Base-by-base conservation (phyloP, 164 flowering plant species). In the Berberis vulgaris region DNA sequence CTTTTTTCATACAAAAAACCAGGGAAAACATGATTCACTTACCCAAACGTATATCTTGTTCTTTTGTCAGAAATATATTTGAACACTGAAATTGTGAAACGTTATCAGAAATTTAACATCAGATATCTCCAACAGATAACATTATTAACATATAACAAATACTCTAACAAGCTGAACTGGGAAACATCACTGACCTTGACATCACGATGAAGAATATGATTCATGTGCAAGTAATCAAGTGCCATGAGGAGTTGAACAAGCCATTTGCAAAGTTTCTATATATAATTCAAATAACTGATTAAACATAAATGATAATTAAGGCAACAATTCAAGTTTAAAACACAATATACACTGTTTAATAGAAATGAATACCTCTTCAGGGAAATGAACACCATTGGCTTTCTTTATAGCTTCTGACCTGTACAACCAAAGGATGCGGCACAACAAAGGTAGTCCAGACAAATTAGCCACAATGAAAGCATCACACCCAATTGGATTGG, bases 151-250 rank as follows among this genome's bases (percentile, higher is more conserved):
- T 59, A 26, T 26, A 26, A 26, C 26, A 26, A n/a, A 26, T 26
- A 26, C 26, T 26, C 26, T 26, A 26, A 26, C n/a, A 43, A 45
- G 26, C 43, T 13, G 65, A 50, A 42, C 44, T 52, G 59, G 71
- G 65, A 54, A 26, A 50, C 65, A 62, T 60, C 63, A 78, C 85
- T 69, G 56, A 95, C 99, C 97, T 95, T 95, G 66, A 95, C 99
- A 84, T 95, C 99, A 61, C 99, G 97, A 76, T 95, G 99, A 75
- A 95, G 92, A 76, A 95, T 79, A 73, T 95, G 94, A 74, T 88
- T 95, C 46, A 66, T 66, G 62, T 95, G 97, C 82, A 95, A 80
- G 79, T 95, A 91, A 61, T 95, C 97, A 40, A 95, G 89, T 3
- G 99, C 99, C 91, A 91, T 81, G 54, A 95, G 81, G 58, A 95